Percentiles rank a stretch among this genome's conserved stretches.
Evolutionary conservation across 768 basidiomycete species (phyloP).

Genomic region (Panaeolus papilionaceus): DNA sequence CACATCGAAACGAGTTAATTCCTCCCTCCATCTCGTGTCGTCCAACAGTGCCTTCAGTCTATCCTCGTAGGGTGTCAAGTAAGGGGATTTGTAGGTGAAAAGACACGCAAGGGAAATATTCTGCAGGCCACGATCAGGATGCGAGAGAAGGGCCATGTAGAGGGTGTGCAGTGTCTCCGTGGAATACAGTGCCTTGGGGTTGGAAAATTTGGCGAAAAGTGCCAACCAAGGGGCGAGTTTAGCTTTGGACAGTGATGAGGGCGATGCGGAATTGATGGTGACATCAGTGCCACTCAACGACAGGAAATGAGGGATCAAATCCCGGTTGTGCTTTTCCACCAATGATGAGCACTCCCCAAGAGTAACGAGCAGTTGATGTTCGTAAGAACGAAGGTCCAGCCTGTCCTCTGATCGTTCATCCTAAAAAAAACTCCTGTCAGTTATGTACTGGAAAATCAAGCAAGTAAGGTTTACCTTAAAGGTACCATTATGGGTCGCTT

Average conservation of each 20-base stretch:
- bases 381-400: constrained; percentile 79
- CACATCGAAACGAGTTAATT: constrained; percentile 75
- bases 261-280: constrained; percentile 27
- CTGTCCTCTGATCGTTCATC: constrained; percentile 49
- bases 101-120: constrained; percentile 77
- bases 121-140: constrained; percentile 85
- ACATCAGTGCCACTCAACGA: constrained; percentile 39
- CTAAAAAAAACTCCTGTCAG: constrained; percentile 28
- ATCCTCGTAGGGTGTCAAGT: constrained; percentile 62
- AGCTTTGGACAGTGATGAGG: constrained; percentile 55
- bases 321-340: constrained; percentile 87
- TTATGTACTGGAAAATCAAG: background rate
- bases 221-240: constrained; percentile 81
- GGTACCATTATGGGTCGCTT: constrained; percentile 33
- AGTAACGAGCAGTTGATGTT: constrained; percentile 76
- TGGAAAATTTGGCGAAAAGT: constrained; percentile 88
- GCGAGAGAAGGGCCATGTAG: constrained; percentile 80
- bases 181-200: constrained; percentile 87
- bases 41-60: constrained; percentile 76
- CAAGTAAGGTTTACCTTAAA: constrained; percentile 39
- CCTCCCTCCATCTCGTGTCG: constrained; percentile 89
- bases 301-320: constrained; percentile 88
- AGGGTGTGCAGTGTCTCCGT: constrained; percentile 67
- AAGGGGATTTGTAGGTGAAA: constrained; percentile 78
- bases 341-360: constrained; percentile 73